A percentile compares a stretch with the other conserved stretches of the same genome.
These are phyloP conservation scores for Paraglomus occultum DNA, from an alignment of 192 early-diverging fungal genomes.

Conservation along the genomic window DNA sequence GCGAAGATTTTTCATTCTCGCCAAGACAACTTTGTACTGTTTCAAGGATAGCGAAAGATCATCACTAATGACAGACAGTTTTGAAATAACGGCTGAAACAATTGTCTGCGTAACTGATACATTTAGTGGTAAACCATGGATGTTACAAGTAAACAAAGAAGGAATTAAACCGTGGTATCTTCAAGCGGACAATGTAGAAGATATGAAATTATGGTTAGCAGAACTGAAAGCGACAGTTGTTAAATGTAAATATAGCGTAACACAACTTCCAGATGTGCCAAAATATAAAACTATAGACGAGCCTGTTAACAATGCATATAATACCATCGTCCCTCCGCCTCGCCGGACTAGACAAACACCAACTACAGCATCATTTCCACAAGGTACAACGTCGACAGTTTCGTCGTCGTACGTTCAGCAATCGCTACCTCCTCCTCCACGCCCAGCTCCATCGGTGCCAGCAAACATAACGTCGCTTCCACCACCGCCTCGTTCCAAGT, in stretches of 20 bases:
- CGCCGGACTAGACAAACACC: conserved; percentile 2
- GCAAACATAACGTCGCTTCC: conserved; percentile 6
- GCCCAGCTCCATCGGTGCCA: conserved; percentile 8
- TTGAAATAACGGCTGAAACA: conserved; percentile 37
- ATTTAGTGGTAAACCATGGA: conserved; percentile 40
- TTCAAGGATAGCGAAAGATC: conserved; percentile 42
- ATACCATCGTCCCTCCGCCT: background rate
- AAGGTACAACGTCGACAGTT: background rate
- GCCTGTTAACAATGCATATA: background rate
- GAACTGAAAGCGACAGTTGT: conserved; percentile 41
- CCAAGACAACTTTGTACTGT: conserved; percentile 38
- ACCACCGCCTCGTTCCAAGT: conserved; percentile 11
- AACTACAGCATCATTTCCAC: background rate
- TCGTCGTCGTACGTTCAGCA: conserved; percentile 4
- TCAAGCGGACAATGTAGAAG: conserved; percentile 38
- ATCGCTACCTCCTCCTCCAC: conserved; percentile 28
- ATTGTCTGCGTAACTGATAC: conserved; percentile 46
- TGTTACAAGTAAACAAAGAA: conserved; percentile 39
- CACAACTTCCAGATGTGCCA: conserved; percentile 25
- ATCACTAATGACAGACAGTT: conserved; percentile 34
- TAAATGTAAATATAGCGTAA: conserved; percentile 20
- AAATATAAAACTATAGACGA: background rate
- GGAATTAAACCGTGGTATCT: conserved; percentile 43
- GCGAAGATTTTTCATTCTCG: conserved; percentile 40
- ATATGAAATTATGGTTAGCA: conserved; percentile 40